Base-by-base conservation (phyloP, 805 yeast species). In the Saturnispora besseyi region DNA sequence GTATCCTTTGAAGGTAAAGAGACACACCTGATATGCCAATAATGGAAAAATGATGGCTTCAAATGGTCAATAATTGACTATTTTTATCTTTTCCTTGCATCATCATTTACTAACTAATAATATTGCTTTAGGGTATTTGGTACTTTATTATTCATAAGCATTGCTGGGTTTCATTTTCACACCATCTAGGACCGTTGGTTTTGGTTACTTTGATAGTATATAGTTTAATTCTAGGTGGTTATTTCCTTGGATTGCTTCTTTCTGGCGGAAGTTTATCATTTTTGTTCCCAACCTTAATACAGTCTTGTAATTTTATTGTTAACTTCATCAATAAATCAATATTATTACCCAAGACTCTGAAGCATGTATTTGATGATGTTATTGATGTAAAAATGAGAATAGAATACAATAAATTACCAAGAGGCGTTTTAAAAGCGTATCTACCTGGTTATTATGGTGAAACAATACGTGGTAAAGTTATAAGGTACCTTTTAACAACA, bases 291-390 rank as follows among this genome's bases (percentile, higher is more conserved):
- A 50, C 65, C 1, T 55, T 62, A 1, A 53, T 66, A 33, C 72
- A 69, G 44, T 57, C 64, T 42, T 52, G 66, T 15, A 58, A 59
- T 8, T 61, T 64, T 24, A 46, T 68, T 41, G 61, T 67, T 8
- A 56, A 60, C 29, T 51, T 62, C 22, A 57, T 68, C 34, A 59
- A 62, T 34, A 60, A 61, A 18, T 36, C 50, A 3, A 47, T 67
- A n/a, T 53, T 70, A 2, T 53, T 70, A 15, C 70, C 71, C 2
- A 49, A 48, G 2, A 66, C 70, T 1, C 51, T 68, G 6, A 52
- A 48, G 2, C 49, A 46, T 11, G 56, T 66, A 2, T 70, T 69
- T 53, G 73, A 70, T 45, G 52, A 54, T 41, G 62, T 66, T 2
- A 41, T 67, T 22, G 51, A 50, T 33, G 32, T 46, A n/a, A 62